Percentiles rank a stretch among this genome's conserved stretches.
Evolutionary conservation across 164 flowering plant species (phyloP).

Genomic region (Kingdonia uniflora): DNA sequence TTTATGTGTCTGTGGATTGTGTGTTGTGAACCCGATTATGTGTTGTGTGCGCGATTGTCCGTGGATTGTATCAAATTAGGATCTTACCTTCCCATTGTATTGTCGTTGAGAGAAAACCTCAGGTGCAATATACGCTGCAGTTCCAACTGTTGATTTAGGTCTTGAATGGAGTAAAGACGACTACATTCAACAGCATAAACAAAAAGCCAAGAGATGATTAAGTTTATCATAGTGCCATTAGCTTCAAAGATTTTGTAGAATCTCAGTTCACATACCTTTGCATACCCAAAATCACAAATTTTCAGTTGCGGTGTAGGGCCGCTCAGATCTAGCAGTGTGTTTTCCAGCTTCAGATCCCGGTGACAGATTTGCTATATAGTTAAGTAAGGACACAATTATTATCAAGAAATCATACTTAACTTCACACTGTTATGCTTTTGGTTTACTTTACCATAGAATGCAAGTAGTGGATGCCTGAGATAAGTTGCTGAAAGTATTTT

Average conservation of each 20-base stretch:
- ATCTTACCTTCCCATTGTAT: slow-evolving; percentile 80
- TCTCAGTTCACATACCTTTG: slow-evolving; percentile 43
- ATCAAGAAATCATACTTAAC: not conserved
- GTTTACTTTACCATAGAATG: slow-evolving; percentile 56
- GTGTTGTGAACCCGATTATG: too few species aligned
- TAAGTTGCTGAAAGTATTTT: slow-evolving; percentile 86
- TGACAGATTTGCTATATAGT: slow-evolving; percentile 75
- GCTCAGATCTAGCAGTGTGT: slow-evolving; percentile 62
- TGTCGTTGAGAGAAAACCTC: slow-evolving; percentile 78
- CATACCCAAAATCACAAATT: slow-evolving; percentile 84
- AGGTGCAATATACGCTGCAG: slow-evolving; percentile 80
- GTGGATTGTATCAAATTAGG: too few species aligned
- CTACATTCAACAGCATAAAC: slow-evolving; percentile 15
- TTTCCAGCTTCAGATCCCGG: slow-evolving; percentile 84
- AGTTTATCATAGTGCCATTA: too few species aligned
- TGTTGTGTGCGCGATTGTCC: too few species aligned
- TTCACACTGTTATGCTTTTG: not conserved
- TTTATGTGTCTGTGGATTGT: too few species aligned
- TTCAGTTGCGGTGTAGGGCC: slow-evolving; percentile 82
- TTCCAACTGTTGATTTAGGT: slow-evolving; percentile 90
- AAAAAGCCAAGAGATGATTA: too few species aligned
- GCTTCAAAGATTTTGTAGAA: not conserved
- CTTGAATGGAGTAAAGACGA: slow-evolving; percentile 79
- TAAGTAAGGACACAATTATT: not conserved
- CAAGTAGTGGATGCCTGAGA: slow-evolving; percentile 75